Base-by-base conservation (phyloP, 2,329 filamentous ascomycete genomes). In the Tolypocladium tundrense region DNA sequence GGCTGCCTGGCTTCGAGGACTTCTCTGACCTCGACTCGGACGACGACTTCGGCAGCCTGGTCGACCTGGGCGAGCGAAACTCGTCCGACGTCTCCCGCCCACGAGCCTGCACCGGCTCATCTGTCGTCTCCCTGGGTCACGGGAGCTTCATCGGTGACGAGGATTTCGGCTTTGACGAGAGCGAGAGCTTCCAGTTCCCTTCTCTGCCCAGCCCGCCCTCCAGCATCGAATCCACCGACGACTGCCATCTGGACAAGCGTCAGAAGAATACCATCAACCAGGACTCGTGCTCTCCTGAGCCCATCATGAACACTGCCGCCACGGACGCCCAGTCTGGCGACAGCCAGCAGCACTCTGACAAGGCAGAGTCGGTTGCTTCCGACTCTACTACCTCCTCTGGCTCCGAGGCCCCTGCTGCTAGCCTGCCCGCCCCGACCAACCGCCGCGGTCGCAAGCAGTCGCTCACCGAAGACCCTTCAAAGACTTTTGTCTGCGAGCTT, bases 381-480 rank as follows among this genome's bases (percentile, higher is more conserved):
- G 75, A 76, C 58, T 73, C 72, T 9, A 66, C 68, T 48, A 70
- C 66, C 58, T 73, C 74, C 14, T 71, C 73, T 61, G 77, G 64
- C 70, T 82, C 72, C 67, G 81, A 73, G 69, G 73, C 65, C 65
- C 72, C 64, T 70, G 74, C 69, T 75, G 65, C 70, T 59, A 65
- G 73, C 64, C 51, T 75, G 1, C 76, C 81, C 3, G 76, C 79
- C 10, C 88, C 88, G 11, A 84, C 88, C 65, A 96, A 90, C 75
- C 92, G 94, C 63, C 92, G 94, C 60, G 94, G 94, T 60, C 92
- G 94, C 75, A 99, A 99, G 86, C 94, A 99, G 78, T 97, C 94
- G 1, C 77, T 97, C 66, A 97, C 94, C 6, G 94, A 97, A 69
- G 94, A 99, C 68, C 94, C 94, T 1, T 95, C 91, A 68, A 99